These are phyloP conservation scores for Lodderomyces theae DNA, from an alignment of 1,139 yeast genomes.

Conservation along the genomic window DNA sequence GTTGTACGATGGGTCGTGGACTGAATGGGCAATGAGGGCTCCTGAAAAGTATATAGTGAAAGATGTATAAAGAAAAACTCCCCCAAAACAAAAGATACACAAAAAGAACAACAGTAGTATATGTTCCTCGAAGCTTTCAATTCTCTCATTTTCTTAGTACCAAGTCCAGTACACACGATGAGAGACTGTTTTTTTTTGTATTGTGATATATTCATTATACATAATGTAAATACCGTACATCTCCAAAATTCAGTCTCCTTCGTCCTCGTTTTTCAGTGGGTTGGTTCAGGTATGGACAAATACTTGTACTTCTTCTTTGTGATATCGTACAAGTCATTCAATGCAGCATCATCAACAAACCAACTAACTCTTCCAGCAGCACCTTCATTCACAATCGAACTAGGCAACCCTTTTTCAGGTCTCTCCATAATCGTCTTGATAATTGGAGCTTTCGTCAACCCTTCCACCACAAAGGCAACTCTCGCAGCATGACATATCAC, in stretches of 20 bases:
- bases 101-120: too few species aligned
- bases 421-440: slow-evolving; percentile 93
- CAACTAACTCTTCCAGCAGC: slow-evolving; percentile 96
- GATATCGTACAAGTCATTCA: slow-evolving; percentile 72
- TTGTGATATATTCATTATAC: too few species aligned
- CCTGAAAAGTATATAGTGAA: slow-evolving; percentile 34
- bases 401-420: slow-evolving; percentile 95
- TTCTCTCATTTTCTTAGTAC: too few species aligned
- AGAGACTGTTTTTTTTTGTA: too few species aligned
- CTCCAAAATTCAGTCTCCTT: too few species aligned
- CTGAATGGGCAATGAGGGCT: slow-evolving; percentile 56
- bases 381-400: slow-evolving; percentile 89
- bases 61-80: slow-evolving; percentile 9
- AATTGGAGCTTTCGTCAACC: slow-evolving; percentile 92
- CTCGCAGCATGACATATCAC: slow-evolving; percentile 93
- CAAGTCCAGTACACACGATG: too few species aligned
- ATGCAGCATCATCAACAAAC: slow-evolving; percentile 97
- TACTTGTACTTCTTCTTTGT: slow-evolving; percentile 75
- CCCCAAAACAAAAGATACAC: too few species aligned
- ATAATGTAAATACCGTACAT: too few species aligned
- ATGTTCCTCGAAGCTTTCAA: too few species aligned
- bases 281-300: slow-evolving; percentile 28
- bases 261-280: not conserved
- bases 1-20: slow-evolving; percentile 96
- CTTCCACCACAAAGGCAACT: slow-evolving; percentile 93